phyloP scores from a whole-genome alignment of 306 rosid species.

The Dicorynia guianensis region DNA sequence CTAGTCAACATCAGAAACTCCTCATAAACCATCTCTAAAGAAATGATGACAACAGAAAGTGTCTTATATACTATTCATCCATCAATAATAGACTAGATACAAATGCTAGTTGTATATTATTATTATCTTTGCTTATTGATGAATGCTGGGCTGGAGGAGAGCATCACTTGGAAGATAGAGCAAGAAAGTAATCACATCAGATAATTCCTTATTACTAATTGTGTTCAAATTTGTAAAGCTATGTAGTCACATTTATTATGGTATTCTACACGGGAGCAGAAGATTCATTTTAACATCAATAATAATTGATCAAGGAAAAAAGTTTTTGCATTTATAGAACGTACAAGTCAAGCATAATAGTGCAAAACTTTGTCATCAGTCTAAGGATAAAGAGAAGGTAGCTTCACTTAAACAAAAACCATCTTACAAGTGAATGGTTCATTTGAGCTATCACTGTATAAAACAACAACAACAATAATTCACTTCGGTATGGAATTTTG shows the following conservation, averaged over 20 bases:
- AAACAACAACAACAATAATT: not conserved
- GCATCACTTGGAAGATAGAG: not conserved
- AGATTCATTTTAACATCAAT: not conserved
- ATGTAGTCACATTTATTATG: not conserved
- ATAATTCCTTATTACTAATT: not conserved
- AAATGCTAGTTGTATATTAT: too few relatives aligned
- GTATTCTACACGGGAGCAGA: not conserved
- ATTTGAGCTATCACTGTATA: not conserved
- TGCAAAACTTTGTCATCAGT: constrained; percentile 39
- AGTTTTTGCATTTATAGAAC: not conserved
- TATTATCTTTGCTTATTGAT: constrained; percentile 20
- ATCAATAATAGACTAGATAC: too few relatives aligned
- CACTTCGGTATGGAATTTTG: too few relatives aligned
- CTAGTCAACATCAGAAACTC: constrained; percentile 25
- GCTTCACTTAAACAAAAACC: constrained; percentile 11
- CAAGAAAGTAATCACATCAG: constrained; percentile 13
- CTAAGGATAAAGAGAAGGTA: constrained; percentile 36
- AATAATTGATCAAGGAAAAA: not conserved
- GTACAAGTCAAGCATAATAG: constrained; percentile 40
- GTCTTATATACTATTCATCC: not conserved
- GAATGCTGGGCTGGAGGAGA: not conserved
- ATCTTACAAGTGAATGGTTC: constrained; percentile 27
- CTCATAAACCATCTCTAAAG: not conserved
- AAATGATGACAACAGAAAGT: constrained; percentile 17
- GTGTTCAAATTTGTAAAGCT: constrained; percentile 8